phyloP scores from a whole-genome alignment of 1,284 basidiomycete species.

The Jaminaea rosea region DNA sequence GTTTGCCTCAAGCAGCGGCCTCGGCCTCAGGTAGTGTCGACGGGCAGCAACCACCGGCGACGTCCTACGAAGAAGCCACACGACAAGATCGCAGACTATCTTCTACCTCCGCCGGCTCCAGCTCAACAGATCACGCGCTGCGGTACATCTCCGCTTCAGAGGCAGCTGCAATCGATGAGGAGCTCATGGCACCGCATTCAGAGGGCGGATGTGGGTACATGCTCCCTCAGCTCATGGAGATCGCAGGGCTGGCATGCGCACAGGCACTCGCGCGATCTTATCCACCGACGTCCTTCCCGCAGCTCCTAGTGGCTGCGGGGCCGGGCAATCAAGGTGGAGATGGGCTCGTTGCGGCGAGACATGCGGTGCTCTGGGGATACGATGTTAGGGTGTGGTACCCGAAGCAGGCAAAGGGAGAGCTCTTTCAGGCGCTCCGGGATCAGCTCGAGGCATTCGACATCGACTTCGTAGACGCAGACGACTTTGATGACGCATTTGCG shows the following conservation, averaged over 20 bases:
- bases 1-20: too few relatives aligned
- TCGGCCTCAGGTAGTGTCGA: too few relatives aligned
- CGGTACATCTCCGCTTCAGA: conserved; percentile 32
- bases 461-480: conserved; percentile 50
- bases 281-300: conserved; percentile 57
- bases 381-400: conserved; percentile 39
- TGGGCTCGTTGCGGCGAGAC: conserved; percentile 88
- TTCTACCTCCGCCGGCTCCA: too few relatives aligned
- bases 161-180: conserved; percentile 33
- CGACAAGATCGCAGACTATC: too few relatives aligned
- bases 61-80: too few relatives aligned
- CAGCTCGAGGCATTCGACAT: conserved; percentile 85
- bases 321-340: conserved; percentile 83
- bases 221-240: conserved; percentile 75
- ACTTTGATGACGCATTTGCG: conserved; percentile 54
- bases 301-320: conserved; percentile 85
- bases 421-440: conserved; percentile 61
- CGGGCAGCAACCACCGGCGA: too few relatives aligned
- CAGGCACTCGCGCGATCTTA: conserved; percentile 74
- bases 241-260: conserved; percentile 93
- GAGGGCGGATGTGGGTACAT: conserved; percentile 28
- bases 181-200: conserved; percentile 38
- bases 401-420: conserved; percentile 35
- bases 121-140: too few relatives aligned
- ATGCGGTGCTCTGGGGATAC: conserved; percentile 54